Evolutionary conservation across 1,284 basidiomycete species (phyloP), one percentile per base, ranked within the genome.

Genomic region (Pseudozyma hubeiensis): DNA sequence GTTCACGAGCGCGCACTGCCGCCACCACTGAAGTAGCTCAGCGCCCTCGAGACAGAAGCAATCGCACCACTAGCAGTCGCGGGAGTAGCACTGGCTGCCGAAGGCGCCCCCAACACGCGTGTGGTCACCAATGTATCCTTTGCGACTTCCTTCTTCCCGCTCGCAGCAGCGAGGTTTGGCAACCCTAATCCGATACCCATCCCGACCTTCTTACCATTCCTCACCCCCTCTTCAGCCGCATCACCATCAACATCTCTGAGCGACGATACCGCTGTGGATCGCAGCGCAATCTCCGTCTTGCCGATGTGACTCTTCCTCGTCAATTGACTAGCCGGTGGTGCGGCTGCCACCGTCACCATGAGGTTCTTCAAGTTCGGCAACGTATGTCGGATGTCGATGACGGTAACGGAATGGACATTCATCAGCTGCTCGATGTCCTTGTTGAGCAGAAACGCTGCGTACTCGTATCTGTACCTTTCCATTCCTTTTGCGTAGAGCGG

Each of bases 391-490:
- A 97, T 90, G 85, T 99, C 97, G 59, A 98, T 88, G 81, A 93
- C 90, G 17, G 91, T 67, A 44, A 82, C 55, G 52, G 57, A 56
- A 55, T 78, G 64, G n/a, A 67, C 64, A 53, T 80, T 80, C 77
- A 81, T 77, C 35, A 83, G 73, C 62, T 77, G 61, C 86, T 99
- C 96, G 72, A 99, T 94, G 84, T 99, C 88, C 86, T 99, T 99
- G 87, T 99, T 99, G 40, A 99, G 87, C 49, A 99, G 86, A 84
- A 97, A 99, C 5, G 98, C 94, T 9, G 91, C 97, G 85, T 99
- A 99, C 84, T 99, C 96, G 84, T 97, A 99, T 31, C 97, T 89
- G 85, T 98, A 98, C 43, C 91, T 90, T 84, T 99, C 97, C 59
- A 97, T 94, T 10, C 94, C 94, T 85, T 90, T 93, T 0, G 92